A percentile compares a stretch with the other conserved stretches of the same genome.
These are phyloP conservation scores for Oryza glumipatula DNA, from an alignment of 176 grass and related monocot species.

Conservation along the genomic window DNA sequence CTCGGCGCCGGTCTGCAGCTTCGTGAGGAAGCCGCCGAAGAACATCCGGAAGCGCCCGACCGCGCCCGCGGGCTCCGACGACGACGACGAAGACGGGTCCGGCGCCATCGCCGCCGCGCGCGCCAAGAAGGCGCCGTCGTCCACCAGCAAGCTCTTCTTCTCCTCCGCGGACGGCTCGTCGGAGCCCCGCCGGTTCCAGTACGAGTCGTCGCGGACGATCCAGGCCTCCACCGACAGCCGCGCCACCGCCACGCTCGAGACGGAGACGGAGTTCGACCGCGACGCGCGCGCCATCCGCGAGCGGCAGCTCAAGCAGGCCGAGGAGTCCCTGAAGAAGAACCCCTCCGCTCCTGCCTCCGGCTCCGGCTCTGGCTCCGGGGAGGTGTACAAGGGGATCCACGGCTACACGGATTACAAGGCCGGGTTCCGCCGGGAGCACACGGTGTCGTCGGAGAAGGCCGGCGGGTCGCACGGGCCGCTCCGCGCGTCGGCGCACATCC, in stretches of 20 bases:
- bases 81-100: conserved; percentile 50
- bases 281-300: conserved; percentile 86
- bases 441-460: conserved; percentile 83
- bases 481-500: conserved; percentile 75
- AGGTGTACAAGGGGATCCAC: conserved; percentile 81
- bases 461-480: conserved; percentile 77
- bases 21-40: conserved; percentile 70
- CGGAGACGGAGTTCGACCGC: conserved; percentile 74
- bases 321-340: conserved; percentile 65
- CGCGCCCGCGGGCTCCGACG: conserved; percentile 42
- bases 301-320: conserved; percentile 73
- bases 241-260: conserved; percentile 77
- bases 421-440: conserved; percentile 83
- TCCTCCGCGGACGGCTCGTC: conserved; percentile 50
- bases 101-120: conserved; percentile 32
- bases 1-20: conserved; percentile 57
- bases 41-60: conserved; percentile 79
- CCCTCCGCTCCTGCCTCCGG: conserved; percentile 32
- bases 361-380: not conserved
- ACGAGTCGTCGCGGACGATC: conserved; percentile 76
- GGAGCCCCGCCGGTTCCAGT: conserved; percentile 62
- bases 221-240: conserved; percentile 77
- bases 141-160: conserved; percentile 68
- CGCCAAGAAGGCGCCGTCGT: conserved; percentile 44
- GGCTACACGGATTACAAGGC: conserved; percentile 91